These are phyloP conservation scores for Xanthoconium stramineum DNA, from an alignment of 768 basidiomycete genomes.

Conservation along the genomic window DNA sequence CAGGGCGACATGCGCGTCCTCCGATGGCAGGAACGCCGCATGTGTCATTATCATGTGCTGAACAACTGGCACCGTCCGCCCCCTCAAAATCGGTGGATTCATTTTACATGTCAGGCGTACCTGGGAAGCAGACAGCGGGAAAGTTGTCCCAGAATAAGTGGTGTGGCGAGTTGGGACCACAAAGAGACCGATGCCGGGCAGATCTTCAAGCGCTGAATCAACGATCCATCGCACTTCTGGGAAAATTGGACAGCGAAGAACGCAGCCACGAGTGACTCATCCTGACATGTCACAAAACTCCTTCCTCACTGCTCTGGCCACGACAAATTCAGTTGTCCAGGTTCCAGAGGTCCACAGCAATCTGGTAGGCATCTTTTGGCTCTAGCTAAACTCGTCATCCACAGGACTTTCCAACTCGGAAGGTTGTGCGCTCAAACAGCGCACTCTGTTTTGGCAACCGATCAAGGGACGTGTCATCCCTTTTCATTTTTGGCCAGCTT, in stretches of 20 bases:
- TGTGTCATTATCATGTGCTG: conserved; percentile 8
- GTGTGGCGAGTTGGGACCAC: not conserved
- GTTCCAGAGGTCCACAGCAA: conserved; percentile 5
- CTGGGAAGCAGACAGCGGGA: not conserved
- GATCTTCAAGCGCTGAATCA: conserved; percentile 19
- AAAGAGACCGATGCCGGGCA: conserved; percentile 1
- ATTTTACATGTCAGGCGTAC: not conserved
- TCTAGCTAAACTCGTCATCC: conserved; percentile 8
- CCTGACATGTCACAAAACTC: not conserved
- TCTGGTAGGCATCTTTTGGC: not conserved
- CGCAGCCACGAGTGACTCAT: conserved; percentile 14
- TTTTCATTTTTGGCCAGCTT: conserved; percentile 28
- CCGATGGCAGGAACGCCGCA: conserved; percentile 11
- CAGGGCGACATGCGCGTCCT: conserved; percentile 3
- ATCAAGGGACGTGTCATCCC: conserved; percentile 32
- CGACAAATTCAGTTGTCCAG: conserved; percentile 2
- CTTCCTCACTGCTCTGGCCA: not conserved
- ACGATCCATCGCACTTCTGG: conserved; percentile 9
- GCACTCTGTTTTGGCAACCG: conserved; percentile 21
- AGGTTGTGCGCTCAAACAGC: conserved; percentile 27
- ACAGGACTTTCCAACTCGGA: conserved; percentile 3
- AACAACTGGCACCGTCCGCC: conserved; percentile 7
- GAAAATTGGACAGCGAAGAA: conserved; percentile 12
- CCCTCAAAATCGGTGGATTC: conserved; percentile 13
- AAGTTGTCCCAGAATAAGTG: not conserved